These are phyloP conservation scores for Cercospora citrullina DNA, from an alignment of 2,329 filamentous ascomycete species.

Conservation along the genomic window DNA sequence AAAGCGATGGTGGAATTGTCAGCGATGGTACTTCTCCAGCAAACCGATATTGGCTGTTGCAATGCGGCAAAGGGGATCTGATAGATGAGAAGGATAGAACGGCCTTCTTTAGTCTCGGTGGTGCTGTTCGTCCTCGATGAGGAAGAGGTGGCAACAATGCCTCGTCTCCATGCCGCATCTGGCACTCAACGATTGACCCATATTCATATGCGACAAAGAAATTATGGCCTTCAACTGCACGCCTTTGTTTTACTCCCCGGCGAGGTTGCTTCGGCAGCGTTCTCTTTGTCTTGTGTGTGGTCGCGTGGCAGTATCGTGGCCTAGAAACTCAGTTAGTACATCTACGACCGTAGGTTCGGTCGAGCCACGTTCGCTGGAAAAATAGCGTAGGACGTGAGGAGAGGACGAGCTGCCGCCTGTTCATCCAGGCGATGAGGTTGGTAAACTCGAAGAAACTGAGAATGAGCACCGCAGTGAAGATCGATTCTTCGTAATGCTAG, in stretches of 20 bases:
- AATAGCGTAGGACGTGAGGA: neutral
- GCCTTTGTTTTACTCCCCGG: neutral
- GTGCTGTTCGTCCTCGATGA: neutral
- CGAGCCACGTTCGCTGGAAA: neutral
- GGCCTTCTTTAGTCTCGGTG: too few species aligned
- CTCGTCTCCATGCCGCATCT: neutral
- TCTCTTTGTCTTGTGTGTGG: neutral
- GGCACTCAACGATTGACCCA: neutral
- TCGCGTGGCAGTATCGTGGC: neutral
- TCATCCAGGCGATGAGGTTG: neutral
- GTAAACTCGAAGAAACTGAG: neutral
- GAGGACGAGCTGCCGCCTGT: neutral
- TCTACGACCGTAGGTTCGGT: neutral
- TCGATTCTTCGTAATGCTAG: constrained; percentile 7
- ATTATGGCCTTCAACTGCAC: neutral
- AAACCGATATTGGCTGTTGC: neutral
- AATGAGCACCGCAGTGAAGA: neutral
- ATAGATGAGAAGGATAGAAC: neutral
- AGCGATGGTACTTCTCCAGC: neutral
- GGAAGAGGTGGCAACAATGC: neutral
- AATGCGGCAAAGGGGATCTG: neutral
- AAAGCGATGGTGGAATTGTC: neutral
- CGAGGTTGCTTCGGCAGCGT: neutral
- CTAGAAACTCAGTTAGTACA: neutral
- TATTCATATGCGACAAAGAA: neutral